Evolutionary conservation across 768 basidiomycete species (phyloP).

Genomic region (Boletus huronensis): DNA sequence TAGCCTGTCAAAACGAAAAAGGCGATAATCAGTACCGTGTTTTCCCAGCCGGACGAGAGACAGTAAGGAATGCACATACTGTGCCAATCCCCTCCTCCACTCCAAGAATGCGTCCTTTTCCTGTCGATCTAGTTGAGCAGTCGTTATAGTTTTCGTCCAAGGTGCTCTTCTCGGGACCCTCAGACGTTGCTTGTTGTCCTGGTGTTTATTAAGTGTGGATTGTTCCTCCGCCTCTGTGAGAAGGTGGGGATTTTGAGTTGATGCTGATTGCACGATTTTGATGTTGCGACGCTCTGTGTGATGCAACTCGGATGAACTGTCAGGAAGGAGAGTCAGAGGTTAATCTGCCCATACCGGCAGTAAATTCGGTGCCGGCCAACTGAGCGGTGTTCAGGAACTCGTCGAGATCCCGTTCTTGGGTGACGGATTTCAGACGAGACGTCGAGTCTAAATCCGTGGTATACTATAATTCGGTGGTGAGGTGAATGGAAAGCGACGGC

Average conservation of each 20-base stretch:
- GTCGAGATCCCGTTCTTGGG: constrained; percentile 93
- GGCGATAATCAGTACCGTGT: not conserved
- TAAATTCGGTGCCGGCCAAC: constrained; percentile 92
- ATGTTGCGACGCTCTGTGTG: constrained; percentile 74
- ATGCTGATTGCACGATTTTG: constrained; percentile 62
- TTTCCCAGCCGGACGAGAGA: not conserved
- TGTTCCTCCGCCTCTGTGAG: constrained; percentile 80
- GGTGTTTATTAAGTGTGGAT: constrained; percentile 68
- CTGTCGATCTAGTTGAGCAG: constrained; percentile 76
- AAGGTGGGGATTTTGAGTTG: constrained; percentile 79
- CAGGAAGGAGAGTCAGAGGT: not conserved
- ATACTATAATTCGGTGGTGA: constrained; percentile 46
- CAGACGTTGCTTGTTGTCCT: constrained; percentile 67
- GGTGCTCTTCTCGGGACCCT: constrained; percentile 86
- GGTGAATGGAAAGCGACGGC: not conserved
- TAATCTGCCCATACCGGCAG: constrained; percentile 63
- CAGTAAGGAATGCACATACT: constrained; percentile 49
- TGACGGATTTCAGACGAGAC: constrained; percentile 80
- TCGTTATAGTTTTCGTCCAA: constrained; percentile 82
- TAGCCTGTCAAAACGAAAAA: constrained; percentile 45
- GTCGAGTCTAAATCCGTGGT: constrained; percentile 68
- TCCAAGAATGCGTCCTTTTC: constrained; percentile 90
- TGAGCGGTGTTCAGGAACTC: constrained; percentile 95
- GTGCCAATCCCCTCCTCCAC: constrained; percentile 89
- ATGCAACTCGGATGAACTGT: constrained; percentile 4